Evolutionary conservation across 441 rosid species (phyloP), one percentile per base, ranked within the genome.

Genomic region (Erodium chrysanthum): DNA sequence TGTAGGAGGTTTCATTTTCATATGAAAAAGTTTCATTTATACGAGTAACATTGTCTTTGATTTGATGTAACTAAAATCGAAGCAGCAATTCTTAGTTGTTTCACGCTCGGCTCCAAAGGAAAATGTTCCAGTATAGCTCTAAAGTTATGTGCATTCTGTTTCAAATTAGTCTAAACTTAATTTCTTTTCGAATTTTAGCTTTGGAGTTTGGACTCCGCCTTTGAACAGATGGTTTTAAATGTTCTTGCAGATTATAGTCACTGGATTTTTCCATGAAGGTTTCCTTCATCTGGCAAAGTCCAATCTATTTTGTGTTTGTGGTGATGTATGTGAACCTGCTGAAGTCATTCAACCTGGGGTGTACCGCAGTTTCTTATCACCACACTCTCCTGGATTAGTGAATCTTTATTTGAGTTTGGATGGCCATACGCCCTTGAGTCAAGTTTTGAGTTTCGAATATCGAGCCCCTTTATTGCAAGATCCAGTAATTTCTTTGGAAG

Each of bases 321-420:
- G 97, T 54, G 92, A 89, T 48, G 66, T 77, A 62, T 76, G 78
- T 80, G 81, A 82, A 75, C 84, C 80, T 22, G 88, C 83, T 14
- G 96, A 89, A 66, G 66, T 80, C 81, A 79, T 94, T 68, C 97
- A 91, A 78, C 66, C 64, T 74, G 99, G 99, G 69, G 97, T 89
- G 21, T 94, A 94, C 73, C 89, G 96, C 73, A 91, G 96, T 80
- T 81, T 81, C 29, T 33, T 91, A 71, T 76, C 88, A 5, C 89
- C 88, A 48, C 92, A 86, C 65, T 77, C 89, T 66, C 86, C 96
- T 70, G 99, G 96, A 66, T 22, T 83, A 5, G 88, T 85, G 61
- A 84, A 80, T 77, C 76, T 94, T 10, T 89, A 74, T 83, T 73
- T 89, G 76, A 91, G 96, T 80, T 76, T 79, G 42, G 99, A 94